Conservation (phyloP, 768 basidiomycete species). For the Serendipita sp. region DNA sequence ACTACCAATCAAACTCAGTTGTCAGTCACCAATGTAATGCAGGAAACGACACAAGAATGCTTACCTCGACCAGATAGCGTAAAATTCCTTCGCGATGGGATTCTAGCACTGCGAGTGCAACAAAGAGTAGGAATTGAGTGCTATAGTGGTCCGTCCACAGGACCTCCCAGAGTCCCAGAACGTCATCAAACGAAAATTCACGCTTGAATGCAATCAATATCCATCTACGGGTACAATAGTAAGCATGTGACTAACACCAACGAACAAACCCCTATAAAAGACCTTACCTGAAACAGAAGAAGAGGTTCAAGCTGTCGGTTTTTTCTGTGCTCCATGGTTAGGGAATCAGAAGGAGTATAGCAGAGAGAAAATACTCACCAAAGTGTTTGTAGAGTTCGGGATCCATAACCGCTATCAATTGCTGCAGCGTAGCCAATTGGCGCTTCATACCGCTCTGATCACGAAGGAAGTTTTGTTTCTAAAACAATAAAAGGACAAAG, state of each 20-base stretch:
- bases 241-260: slow-evolving; percentile 8
- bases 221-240: slow-evolving; percentile 37
- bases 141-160: slow-evolving; percentile 87
- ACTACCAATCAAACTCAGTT: slow-evolving; percentile 36
- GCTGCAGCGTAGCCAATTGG: slow-evolving; percentile 75
- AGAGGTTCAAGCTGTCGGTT: slow-evolving; percentile 76
- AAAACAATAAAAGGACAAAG: not conserved
- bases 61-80: slow-evolving; percentile 83
- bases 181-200: slow-evolving; percentile 85
- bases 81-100: slow-evolving; percentile 91
- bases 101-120: slow-evolving; percentile 86
- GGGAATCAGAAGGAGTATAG: not conserved
- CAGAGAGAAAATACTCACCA: slow-evolving; percentile 27
- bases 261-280: not conserved
- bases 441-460: slow-evolving; percentile 98
- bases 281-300: slow-evolving; percentile 90
- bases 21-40: not conserved
- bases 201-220: slow-evolving; percentile 89
- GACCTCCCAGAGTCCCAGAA: slow-evolving; percentile 84
- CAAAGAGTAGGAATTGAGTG: slow-evolving; percentile 74
- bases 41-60: slow-evolving; percentile 11
- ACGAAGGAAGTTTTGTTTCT: slow-evolving; percentile 90
- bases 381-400: slow-evolving; percentile 87
- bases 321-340: slow-evolving; percentile 39
- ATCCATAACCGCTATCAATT: slow-evolving; percentile 85